A percentile compares a stretch with the other conserved stretches of the same genome.
These are phyloP conservation scores for Sugiyamaella americana DNA, from an alignment of 805 yeast species.

Conservation along the genomic window DNA sequence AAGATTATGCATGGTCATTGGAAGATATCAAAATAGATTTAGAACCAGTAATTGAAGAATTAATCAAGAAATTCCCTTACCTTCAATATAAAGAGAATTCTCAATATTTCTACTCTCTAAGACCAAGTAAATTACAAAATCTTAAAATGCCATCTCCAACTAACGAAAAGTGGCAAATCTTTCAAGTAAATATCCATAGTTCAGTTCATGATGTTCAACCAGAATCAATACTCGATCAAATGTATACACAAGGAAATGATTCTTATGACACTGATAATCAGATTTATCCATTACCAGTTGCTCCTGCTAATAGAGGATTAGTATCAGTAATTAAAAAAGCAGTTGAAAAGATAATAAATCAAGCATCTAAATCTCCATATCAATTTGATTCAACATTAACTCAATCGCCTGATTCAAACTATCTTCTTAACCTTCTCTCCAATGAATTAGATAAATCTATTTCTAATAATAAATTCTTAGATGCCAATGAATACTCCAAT, in stretches of 20 bases:
- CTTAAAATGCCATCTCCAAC: slow-evolving; percentile 24
- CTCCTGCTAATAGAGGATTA: slow-evolving; percentile 14
- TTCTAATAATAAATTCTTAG: slow-evolving; percentile 16
- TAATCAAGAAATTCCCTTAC: slow-evolving; percentile 20
- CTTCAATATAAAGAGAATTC: slow-evolving; percentile 15
- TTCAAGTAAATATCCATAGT: slow-evolving; percentile 28
- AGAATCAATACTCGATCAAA: slow-evolving; percentile 16
- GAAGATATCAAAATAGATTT: slow-evolving; percentile 29
- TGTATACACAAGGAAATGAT: not conserved
- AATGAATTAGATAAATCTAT: slow-evolving; percentile 13
- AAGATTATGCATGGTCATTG: slow-evolving; percentile 29
- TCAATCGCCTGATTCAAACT: not conserved
- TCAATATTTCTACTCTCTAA: slow-evolving; percentile 17
- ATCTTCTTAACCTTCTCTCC: slow-evolving; percentile 13
- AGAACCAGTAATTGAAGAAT: slow-evolving; percentile 30
- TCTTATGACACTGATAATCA: slow-evolving; percentile 6
- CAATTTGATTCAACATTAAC: not conserved
- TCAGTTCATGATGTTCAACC: slow-evolving; percentile 25
- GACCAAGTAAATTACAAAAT: slow-evolving; percentile 19
- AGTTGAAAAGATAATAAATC: slow-evolving; percentile 13
- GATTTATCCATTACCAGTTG: slow-evolving; percentile 8
- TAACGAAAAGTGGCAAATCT: slow-evolving; percentile 30
- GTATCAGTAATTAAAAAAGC: slow-evolving; percentile 14
- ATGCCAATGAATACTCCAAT: slow-evolving; percentile 18
- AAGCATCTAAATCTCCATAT: slow-evolving; percentile 8